Evolutionary conservation across 78 protist species (phyloP).

Genomic region (Neovahlkampfia damariscottae): DNA sequence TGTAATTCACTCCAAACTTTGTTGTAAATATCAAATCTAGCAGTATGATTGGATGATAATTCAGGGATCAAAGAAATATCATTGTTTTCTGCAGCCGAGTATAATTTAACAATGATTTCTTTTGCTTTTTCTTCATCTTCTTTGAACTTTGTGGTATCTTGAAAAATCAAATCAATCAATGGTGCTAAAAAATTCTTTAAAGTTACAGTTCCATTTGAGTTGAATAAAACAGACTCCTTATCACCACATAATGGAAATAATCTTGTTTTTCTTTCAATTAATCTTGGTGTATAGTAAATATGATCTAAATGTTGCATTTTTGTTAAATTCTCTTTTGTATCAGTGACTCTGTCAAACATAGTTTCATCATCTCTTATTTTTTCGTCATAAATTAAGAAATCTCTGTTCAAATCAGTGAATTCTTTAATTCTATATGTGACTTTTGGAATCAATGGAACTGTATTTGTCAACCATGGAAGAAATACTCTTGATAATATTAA

Average conservation of each 20-base stretch:
- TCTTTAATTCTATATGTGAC: background rate
- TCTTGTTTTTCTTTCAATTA: background rate
- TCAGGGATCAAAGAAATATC: background rate
- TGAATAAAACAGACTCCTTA: background rate
- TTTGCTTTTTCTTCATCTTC: background rate
- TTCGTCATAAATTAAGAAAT: background rate
- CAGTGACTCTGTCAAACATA: too few relatives aligned
- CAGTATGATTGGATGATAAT: background rate
- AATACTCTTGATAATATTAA: background rate
- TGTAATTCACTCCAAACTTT: background rate
- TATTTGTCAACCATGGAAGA: background rate
- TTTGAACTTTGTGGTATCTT: background rate
- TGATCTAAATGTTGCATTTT: too few relatives aligned
- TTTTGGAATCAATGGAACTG: background rate
- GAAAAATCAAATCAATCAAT: background rate
- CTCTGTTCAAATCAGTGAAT: background rate
- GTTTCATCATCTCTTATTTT: too few relatives aligned
- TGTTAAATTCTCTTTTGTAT: too few relatives aligned
- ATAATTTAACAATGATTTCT: background rate
- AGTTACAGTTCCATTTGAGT: too few relatives aligned
- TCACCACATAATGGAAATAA: background rate
- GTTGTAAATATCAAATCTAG: background rate
- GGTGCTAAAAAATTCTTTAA: too few relatives aligned
- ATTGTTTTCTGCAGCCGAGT: background rate
- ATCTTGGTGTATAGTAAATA: background rate